phyloP scores from a whole-genome alignment of 768 basidiomycete species.

The Panellus pusillus region DNA sequence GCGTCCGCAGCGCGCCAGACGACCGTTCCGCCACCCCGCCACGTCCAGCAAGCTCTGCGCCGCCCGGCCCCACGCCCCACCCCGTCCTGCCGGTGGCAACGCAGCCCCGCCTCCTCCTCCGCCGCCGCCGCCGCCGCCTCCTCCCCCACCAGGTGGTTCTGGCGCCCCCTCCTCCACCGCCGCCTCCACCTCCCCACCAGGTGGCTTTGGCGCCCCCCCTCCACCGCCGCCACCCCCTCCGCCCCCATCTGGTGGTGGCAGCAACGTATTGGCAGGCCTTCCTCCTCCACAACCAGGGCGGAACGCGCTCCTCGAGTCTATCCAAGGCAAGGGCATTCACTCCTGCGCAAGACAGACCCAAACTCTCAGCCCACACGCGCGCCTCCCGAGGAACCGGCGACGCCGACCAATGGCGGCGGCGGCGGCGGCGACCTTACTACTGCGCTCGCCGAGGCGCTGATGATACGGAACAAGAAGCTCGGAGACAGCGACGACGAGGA shows the following conservation, averaged over 20 bases:
- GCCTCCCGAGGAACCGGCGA: conserved; percentile 33
- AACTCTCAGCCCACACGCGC: conserved; percentile 36
- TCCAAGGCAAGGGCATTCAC: conserved; percentile 78
- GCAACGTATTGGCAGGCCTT: conserved; percentile 29
- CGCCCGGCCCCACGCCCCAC: conserved; percentile 35
- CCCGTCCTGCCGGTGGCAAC: conserved; percentile 30
- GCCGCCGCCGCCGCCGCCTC: conserved; percentile 44
- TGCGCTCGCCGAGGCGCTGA: conserved; percentile 80
- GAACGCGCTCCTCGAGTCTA: conserved; percentile 69
- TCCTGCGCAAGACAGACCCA: conserved; percentile 62
- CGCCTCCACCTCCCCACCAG: conserved; percentile 53
- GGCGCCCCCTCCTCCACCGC: conserved; percentile 36
- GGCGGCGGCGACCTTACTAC: conserved; percentile 77
- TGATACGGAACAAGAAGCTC: conserved; percentile 82
- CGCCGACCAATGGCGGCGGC: conserved; percentile 38
- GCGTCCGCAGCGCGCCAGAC: conserved; percentile 35
- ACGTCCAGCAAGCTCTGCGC: conserved; percentile 32
- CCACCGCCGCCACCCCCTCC: conserved; percentile 49
- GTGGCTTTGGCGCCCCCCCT: conserved; percentile 31
- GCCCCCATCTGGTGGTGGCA: conserved; percentile 30
- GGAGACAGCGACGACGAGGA: conserved; percentile 86
- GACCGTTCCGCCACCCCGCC: conserved; percentile 40
- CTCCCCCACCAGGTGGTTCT: conserved; percentile 45
- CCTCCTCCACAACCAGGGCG: conserved; percentile 63
- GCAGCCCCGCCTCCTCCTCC: conserved; percentile 42